Base-by-base conservation (phyloP, 805 yeast genomes). In the Ogataea kodamae region DNA sequence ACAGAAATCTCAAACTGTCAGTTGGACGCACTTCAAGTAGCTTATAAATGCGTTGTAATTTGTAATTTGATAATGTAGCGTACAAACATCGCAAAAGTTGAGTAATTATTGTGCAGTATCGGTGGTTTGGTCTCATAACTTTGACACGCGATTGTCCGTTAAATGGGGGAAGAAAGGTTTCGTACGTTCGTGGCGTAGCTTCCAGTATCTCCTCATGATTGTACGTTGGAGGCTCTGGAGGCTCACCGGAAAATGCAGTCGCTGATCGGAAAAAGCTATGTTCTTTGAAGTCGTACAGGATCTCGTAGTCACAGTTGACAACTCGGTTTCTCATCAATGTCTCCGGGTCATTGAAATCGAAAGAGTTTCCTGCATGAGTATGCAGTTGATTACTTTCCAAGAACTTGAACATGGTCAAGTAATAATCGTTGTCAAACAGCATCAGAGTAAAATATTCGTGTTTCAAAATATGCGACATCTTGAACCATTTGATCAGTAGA, bases 401-500 rank as follows among this genome's bases (percentile, higher is more conserved):
- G 28, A 54, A 49, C 30, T 56, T 54, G 48, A 65, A 62, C 7
- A 67, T 54, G 6, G 59, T 45, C 20, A 61, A 40, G 32, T 70
- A 69, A 40, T 61, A 81, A 38, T 78, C 77, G 18, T 81, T 73
- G 54, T 92, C 97, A 55, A 81, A 83, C 16, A 92, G 56, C 25
- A 89, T 54, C 0, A 84, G 72, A 5, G 81, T 57, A 9, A 90
- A 61, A 48, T 80, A 84, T 54, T 87, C 94, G 54, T 71, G 79
- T 55, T 90, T 89, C 43, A 89, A 55, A 2, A 87, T 63, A 54
- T 92, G 96, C 27, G 76, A 81, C 7, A 70, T 55, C 52, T 83
- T 84, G 54, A 85, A 81, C 96, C 97, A 89, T 48, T 71, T 72
- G 20, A 81, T 53, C 13, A 92, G 52, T 13, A 74, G 47, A 8